Conservation (phyloP, 768 basidiomycete genomes). For the Mycena epipterygia region DNA sequence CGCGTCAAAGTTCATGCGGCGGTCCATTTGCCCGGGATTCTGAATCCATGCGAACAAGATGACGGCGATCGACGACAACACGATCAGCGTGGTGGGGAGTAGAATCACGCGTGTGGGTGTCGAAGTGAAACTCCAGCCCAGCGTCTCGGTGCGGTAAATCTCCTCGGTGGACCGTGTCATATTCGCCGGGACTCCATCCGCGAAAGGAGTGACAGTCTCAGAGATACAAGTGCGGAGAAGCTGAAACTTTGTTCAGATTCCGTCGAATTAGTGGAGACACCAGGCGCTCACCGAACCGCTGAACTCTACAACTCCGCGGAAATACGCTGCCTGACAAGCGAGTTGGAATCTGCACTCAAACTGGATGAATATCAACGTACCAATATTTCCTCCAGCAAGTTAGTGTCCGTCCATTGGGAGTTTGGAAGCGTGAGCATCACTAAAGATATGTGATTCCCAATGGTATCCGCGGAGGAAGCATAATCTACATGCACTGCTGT, state of each 20-base stretch:
- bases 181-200: neutral
- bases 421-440: too few species aligned
- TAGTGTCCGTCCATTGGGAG: too few species aligned
- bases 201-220: neutral
- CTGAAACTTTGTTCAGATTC: neutral
- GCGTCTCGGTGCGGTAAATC: neutral
- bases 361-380: neutral
- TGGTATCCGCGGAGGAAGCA: too few species aligned
- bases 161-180: neutral
- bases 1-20: neutral
- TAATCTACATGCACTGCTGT: neutral
- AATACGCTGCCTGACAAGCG: neutral
- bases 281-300: neutral
- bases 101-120: conserved; percentile 13
- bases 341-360: neutral
- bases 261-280: too few species aligned
- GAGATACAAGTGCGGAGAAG: neutral
- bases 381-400: neutral
- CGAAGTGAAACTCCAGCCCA: neutral
- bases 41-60: neutral
- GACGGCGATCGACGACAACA: neutral
- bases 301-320: neutral
- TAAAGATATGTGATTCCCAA: too few species aligned
- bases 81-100: conserved; percentile 8
- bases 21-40: neutral